Base-by-base conservation (phyloP, 176 grass and related monocot species). In the Cenchrus fungigraminus region DNA sequence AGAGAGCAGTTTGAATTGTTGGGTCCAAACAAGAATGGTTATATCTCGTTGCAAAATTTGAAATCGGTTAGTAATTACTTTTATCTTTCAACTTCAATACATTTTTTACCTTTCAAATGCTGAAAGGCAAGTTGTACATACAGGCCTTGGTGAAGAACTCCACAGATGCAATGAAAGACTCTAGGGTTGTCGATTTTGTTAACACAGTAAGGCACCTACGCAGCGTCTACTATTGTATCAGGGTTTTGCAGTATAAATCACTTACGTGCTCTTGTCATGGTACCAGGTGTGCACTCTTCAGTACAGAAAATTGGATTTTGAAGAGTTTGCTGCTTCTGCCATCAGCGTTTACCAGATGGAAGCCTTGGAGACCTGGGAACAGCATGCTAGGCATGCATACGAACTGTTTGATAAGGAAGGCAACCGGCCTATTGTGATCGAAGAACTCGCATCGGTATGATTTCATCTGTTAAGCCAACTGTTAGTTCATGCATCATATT, bases 311-410 rank as follows among this genome's bases (percentile, higher is more conserved):
- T 64, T 99, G 45, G 97, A 99, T 69, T 99, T 99, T 4, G 97
- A 94, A 91, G 97, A 99, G 84, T 99, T 99, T 32, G 94, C 97
- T 9, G 90, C 97, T 54, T 90, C 94, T 15, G 91, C 93, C 64
- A 91, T 97, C 80, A 97, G 93, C 1, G 92, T 99, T 65, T 95
- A 99, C 78, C 97, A 99, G 87, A 94, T 99, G 94, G 97, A 99
- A 92, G 97, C 88, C 74, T 82, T 99, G 57, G 94, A 99, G 68
- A 92, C 88, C 20, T 99, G 97, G 97, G 97, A 99, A 46, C 97
- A 97, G 59, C 94, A 99, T 1, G 97, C 92, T 4, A 90, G 91
- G 59, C 88, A 84, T 32, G 97, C 86, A 31, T 99, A 97, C 1
- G 97, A 99, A 37, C 90, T 97, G 49, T 99, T 99, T 25, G 94